Percentiles rank a stretch among this genome's conserved stretches.
Conservation (phyloP, 768 basidiomycete species). For the Pluteus cervinus region DNA sequence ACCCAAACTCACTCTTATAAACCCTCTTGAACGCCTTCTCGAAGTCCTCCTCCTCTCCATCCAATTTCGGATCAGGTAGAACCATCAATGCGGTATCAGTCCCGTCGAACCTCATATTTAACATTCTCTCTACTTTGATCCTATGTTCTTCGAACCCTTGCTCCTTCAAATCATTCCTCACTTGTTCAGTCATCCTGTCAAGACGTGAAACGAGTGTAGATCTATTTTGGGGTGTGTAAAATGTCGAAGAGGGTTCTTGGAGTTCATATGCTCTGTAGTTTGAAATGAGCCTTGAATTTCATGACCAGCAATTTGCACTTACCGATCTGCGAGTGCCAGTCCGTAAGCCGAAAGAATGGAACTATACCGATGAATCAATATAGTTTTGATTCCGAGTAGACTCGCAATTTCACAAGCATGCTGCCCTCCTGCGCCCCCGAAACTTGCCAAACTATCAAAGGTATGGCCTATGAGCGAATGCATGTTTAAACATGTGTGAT, state of each 20-base stretch:
- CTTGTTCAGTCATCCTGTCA: conserved; percentile 59
- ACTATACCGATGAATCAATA: conserved; percentile 86
- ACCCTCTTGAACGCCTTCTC: conserved; percentile 71
- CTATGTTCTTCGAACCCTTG: conserved; percentile 79
- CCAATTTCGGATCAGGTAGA: conserved; percentile 43
- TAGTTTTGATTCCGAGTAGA: conserved; percentile 79
- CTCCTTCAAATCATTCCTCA: conserved; percentile 56
- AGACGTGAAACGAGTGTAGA: conserved; percentile 54
- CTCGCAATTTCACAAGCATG: conserved; percentile 91
- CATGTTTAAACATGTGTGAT: background rate
- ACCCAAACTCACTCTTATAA: conserved; percentile 88
- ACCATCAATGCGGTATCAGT: conserved; percentile 94
- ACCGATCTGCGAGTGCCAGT: conserved; percentile 81
- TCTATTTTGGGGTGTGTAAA: conserved; percentile 59
- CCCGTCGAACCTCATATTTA: conserved; percentile 92
- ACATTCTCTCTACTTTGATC: conserved; percentile 74
- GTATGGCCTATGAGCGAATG: conserved; percentile 5
- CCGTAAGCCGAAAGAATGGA: conserved; percentile 94
- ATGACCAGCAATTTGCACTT: too few species aligned
- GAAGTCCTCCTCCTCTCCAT: conserved; percentile 63
- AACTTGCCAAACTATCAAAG: conserved; percentile 64
- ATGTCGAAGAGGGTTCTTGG: conserved; percentile 85
- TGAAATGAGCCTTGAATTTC: too few species aligned
- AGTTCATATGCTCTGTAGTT: conserved; percentile 76
- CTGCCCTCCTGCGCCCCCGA: conserved; percentile 88